These are phyloP conservation scores for Lentinus brumalis DNA, from an alignment of 768 basidiomycete genomes.

Conservation along the genomic window DNA sequence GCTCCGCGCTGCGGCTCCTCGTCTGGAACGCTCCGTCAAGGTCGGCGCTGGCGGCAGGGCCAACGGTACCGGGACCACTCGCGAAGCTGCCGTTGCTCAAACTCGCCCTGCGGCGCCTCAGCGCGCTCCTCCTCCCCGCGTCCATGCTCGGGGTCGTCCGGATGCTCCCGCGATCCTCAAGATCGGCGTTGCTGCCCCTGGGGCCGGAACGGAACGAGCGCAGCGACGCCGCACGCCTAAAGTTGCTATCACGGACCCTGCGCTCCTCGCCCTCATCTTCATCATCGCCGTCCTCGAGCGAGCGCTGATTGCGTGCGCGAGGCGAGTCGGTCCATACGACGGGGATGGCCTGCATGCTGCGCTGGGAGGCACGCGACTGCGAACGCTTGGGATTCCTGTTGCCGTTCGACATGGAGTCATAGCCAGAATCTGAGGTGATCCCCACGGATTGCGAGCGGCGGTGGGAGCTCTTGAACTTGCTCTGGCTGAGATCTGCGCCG, in stretches of 20 bases:
- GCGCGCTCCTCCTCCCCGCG: not conserved
- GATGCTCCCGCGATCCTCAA: constrained; percentile 17
- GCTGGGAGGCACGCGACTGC: constrained; percentile 8
- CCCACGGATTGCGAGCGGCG: constrained; percentile 8
- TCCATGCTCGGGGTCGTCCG: constrained; percentile 14
- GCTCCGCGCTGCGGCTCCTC: constrained; percentile 51
- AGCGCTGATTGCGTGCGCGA: not conserved
- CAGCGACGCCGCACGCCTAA: constrained; percentile 24
- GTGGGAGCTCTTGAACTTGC: not conserved
- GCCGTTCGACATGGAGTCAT: constrained; percentile 16
- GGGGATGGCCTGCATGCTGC: constrained; percentile 24
- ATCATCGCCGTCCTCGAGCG: constrained; percentile 6
- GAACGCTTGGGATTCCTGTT: not conserved
- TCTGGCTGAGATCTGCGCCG: too few species aligned
- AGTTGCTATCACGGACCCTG: not conserved
- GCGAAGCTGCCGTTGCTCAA: constrained; percentile 43
- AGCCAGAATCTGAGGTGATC: constrained; percentile 24
- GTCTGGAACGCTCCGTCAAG: constrained; percentile 40
- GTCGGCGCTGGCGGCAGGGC: constrained; percentile 46
- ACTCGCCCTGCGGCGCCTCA: constrained; percentile 21
- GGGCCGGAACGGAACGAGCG: constrained; percentile 26
- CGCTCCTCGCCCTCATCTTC: not conserved
- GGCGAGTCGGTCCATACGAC: constrained; percentile 24
- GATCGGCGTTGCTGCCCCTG: not conserved
- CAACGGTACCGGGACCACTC: constrained; percentile 55